Evolutionary conservation across 495 filamentous ascomycete genomes (phyloP).

Genomic region (Annulohypoxylon stygium): DNA sequence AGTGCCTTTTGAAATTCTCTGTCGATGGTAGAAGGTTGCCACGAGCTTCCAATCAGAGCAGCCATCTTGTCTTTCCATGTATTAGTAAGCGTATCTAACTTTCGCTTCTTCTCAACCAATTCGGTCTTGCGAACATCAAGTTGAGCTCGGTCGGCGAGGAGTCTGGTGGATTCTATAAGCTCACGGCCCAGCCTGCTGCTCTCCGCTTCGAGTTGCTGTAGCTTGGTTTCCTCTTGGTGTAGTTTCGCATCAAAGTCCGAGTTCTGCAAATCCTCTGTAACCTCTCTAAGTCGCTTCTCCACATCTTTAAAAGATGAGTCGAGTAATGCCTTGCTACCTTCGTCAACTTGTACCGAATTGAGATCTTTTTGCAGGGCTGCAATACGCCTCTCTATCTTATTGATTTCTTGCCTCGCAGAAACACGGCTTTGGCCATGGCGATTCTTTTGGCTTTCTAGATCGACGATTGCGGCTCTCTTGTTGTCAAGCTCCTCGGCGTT

Average conservation of each 20-base stretch:
- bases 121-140: slow-evolving; percentile 84
- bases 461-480: slow-evolving; percentile 73
- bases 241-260: slow-evolving; percentile 78
- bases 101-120: slow-evolving; percentile 74
- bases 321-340: slow-evolving; percentile 81
- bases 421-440: slow-evolving; percentile 77
- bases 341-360: slow-evolving; percentile 79
- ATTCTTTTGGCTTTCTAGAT: slow-evolving; percentile 76
- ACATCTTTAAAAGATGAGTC: slow-evolving; percentile 79
- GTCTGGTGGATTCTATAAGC: slow-evolving; percentile 80
- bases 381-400: slow-evolving; percentile 75
- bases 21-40: slow-evolving; percentile 79
- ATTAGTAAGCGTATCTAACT: slow-evolving; percentile 79
- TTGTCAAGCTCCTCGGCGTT: slow-evolving; percentile 76
- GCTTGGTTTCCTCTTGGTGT: slow-evolving; percentile 69
- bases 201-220: slow-evolving; percentile 76
- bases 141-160: slow-evolving; percentile 81
- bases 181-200: slow-evolving; percentile 77
- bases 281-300: slow-evolving; percentile 69
- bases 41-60: slow-evolving; percentile 69
- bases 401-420: slow-evolving; percentile 75
- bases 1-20: slow-evolving; percentile 75
- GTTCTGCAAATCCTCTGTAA: slow-evolving; percentile 69
- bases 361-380: slow-evolving; percentile 72
- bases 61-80: slow-evolving; percentile 79